These are phyloP conservation scores for Stephania japonica DNA, from an alignment of 164 flowering plant species.

Conservation along the genomic window DNA sequence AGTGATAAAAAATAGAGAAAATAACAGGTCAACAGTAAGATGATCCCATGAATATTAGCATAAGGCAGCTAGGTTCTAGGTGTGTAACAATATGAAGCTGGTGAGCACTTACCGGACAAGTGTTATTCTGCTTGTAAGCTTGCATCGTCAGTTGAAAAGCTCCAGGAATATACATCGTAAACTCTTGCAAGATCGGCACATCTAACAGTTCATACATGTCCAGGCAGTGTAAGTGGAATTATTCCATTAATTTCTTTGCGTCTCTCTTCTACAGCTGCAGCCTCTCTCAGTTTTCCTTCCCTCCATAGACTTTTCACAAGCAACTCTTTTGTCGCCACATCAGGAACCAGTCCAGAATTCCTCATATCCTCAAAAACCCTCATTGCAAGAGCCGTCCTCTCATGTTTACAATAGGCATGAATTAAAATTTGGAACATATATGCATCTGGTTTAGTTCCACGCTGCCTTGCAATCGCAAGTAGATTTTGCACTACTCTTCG, in stretches of 20 bases:
- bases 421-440: conserved; percentile 65
- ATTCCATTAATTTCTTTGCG: conserved; percentile 32
- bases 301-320: conserved; percentile 91
- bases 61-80: background rate
- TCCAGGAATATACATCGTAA: conserved; percentile 34
- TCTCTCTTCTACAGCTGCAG: conserved; percentile 66
- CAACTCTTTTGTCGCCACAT: conserved; percentile 59
- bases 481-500: conserved; percentile 72
- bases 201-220: conserved; percentile 62
- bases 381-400: conserved; percentile 66
- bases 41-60: background rate
- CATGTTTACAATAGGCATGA: conserved; percentile 62
- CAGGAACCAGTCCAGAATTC: conserved; percentile 49
- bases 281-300: conserved; percentile 84
- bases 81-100: background rate
- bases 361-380: conserved; percentile 80
- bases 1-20: too few relatives aligned
- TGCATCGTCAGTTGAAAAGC: conserved; percentile 21
- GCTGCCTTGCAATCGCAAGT: conserved; percentile 67
- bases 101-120: background rate
- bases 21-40: background rate
- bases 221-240: conserved; percentile 48
- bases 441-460: conserved; percentile 71
- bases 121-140: background rate
- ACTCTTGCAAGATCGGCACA: conserved; percentile 46